phyloP scores from a whole-genome alignment of 2,329 filamentous ascomycete species.

The Zymoseptoria brevis region DNA sequence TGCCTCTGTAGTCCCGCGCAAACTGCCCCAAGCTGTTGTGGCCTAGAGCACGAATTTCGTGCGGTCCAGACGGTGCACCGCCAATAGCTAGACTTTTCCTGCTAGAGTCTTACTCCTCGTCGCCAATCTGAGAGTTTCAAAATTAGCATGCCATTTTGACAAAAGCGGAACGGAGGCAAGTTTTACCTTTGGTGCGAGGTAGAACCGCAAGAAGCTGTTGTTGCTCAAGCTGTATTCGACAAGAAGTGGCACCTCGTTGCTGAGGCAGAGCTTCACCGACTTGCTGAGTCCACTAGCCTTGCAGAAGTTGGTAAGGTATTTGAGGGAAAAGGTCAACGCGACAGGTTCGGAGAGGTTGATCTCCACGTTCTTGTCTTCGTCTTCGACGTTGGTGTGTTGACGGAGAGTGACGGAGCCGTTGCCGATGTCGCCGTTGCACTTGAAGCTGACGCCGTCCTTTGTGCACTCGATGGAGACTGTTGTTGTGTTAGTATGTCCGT shows the following conservation, averaged over 20 bases:
- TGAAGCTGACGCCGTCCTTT: conserved; percentile 96
- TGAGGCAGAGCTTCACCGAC: conserved; percentile 85
- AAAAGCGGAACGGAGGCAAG: background rate
- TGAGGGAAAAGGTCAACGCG: conserved; percentile 91
- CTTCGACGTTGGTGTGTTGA: conserved; percentile 80
- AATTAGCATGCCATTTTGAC: background rate
- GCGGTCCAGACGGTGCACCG: background rate
- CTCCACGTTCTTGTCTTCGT: conserved; percentile 74
- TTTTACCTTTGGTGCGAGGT: conserved; percentile 91
- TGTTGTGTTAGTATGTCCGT: background rate
- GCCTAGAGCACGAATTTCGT: background rate
- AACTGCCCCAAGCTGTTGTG: background rate
- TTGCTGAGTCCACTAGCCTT: conserved; percentile 81
- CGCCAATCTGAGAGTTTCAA: conserved; percentile 54
- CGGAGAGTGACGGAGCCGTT: conserved; percentile 89
- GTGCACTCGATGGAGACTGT: conserved; percentile 88
- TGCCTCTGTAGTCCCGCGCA: background rate
- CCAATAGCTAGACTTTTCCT: background rate
- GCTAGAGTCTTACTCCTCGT: conserved; percentile 46
- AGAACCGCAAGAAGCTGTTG: conserved; percentile 90
- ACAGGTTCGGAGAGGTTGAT: conserved; percentile 92
- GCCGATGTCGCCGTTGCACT: conserved; percentile 88
- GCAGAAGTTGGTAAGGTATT: conserved; percentile 99
- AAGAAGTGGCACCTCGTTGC: conserved; percentile 88
- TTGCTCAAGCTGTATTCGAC: conserved; percentile 81